Percentiles rank a stretch among this genome's conserved stretches.
Conservation (phyloP, 495 filamentous ascomycete species). For the Aspergillus steynii region DNA sequence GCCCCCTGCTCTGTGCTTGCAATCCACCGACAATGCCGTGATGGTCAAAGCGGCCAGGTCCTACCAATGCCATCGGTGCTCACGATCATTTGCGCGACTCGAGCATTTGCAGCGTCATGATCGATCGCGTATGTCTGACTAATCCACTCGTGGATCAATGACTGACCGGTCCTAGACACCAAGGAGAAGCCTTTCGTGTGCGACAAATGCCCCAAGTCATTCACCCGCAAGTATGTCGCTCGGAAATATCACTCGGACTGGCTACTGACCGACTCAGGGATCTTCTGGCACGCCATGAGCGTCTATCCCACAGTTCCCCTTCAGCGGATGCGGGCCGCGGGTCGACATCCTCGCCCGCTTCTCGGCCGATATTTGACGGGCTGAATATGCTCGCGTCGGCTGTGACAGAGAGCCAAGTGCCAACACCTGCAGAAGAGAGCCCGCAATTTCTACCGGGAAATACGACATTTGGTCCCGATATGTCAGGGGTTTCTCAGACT, state of each 20-base stretch:
- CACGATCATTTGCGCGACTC: constrained; percentile 38
- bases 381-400: constrained; percentile 39
- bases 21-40: background rate
- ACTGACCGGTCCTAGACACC: constrained; percentile 35
- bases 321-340: constrained; percentile 17
- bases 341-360: constrained; percentile 22
- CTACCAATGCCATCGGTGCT: constrained; percentile 41
- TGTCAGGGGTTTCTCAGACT: background rate
- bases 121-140: constrained; percentile 38
- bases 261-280: constrained; percentile 23
- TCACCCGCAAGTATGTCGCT: constrained; percentile 40
- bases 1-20: background rate
- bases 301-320: constrained; percentile 32
- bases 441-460: constrained; percentile 9
- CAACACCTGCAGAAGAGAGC: background rate
- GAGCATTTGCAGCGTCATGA: constrained; percentile 48
- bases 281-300: constrained; percentile 38
- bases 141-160: background rate
- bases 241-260: background rate
- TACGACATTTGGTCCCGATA: constrained; percentile 9
- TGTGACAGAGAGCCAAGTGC: constrained; percentile 24
- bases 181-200: constrained; percentile 46
- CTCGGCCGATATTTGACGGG: constrained; percentile 27
- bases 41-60: constrained; percentile 28
- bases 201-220: constrained; percentile 39